Evolutionary conservation across 2,329 filamentous ascomycete species (phyloP), one percentile per base, ranked within the genome.

Genomic region (Epichloe coenophiala): DNA sequence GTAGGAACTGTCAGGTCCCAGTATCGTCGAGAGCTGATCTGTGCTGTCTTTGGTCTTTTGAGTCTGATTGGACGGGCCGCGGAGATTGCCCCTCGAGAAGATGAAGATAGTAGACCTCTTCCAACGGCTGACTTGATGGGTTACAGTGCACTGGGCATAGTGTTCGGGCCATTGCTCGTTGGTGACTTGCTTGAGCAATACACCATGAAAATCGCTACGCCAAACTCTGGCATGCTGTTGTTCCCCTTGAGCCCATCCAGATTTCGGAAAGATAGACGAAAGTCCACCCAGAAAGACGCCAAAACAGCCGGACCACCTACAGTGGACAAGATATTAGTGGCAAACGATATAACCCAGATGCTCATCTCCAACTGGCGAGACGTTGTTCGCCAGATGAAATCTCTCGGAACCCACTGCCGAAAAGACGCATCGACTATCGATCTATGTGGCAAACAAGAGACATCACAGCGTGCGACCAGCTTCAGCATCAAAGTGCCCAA

Each of bases 321-420:
- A 0, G 63, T 83, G 17, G 73, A 81, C 64, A 83, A 78, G 56
- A 68, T 81, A 21, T 69, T 72, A 42, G 64, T 81, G 49, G 79
- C 78, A 11, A 82, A 80, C 53, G 65, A 67, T 35, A 74, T 85
- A 33, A 69, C 78, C 0, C 78, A 83, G 60, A 84, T 85, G 80
- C 65, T 86, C 5, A 78, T 85, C 46, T 68, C 73, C 1, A 74
- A 83, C 54, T 86, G 82, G 83, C 69, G 76, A 52, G 79, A 83
- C 45, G 71, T 84, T 11, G 77, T 83, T 42, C 69, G 72, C 39
- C 76, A 85, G 51, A 74, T 84, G 68, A 75, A 68, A 51, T 71
- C 66, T 41, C 58, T 82, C 2, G 64, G 63, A 1, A 59, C 60
- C 17, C 58, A 64, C 33, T 56, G 54, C 27, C 57, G 55, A 13